A percentile compares a stretch with the other conserved stretches of the same genome.
Conservation (phyloP, 148 eudicot species). For the Gaultheria prostrata region DNA sequence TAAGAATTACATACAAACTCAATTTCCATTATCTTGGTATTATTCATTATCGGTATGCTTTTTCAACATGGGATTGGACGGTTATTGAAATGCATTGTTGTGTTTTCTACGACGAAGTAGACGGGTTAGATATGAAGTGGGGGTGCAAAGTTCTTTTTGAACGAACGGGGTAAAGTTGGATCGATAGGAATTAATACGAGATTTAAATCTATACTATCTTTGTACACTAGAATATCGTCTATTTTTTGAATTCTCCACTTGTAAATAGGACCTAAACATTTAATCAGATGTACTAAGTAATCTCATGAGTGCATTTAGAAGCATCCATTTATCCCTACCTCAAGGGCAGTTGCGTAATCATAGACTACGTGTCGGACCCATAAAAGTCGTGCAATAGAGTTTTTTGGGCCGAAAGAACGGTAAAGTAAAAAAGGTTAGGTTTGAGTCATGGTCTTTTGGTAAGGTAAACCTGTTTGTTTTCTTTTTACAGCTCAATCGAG, state of each 20-base stretch:
- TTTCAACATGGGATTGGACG: too few species aligned
- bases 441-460: not conserved
- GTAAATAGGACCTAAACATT: not conserved
- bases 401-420: not conserved
- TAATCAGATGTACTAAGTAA: not conserved
- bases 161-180: too few species aligned
- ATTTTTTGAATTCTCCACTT: not conserved
- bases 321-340: not conserved
- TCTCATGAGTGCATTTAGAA: not conserved
- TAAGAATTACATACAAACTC: not conserved
- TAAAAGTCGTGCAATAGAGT: not conserved
- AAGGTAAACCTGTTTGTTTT: not conserved
- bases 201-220: not conserved
- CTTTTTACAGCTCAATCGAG: too few species aligned
- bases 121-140: too few species aligned
- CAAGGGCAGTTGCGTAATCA: slow-evolving; percentile 2
- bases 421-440: not conserved
- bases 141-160: too few species aligned
- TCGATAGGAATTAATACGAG: too few species aligned
- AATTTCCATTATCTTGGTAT: not conserved
- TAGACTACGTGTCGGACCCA: not conserved
- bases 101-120: too few species aligned
- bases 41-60: too few species aligned
- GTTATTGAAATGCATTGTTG: too few species aligned
- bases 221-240: not conserved